Percentiles rank a stretch among this genome's conserved stretches.
These are phyloP conservation scores for Staphylotrichum longicolle DNA, from an alignment of 495 filamentous ascomycete genomes.

Conservation along the genomic window DNA sequence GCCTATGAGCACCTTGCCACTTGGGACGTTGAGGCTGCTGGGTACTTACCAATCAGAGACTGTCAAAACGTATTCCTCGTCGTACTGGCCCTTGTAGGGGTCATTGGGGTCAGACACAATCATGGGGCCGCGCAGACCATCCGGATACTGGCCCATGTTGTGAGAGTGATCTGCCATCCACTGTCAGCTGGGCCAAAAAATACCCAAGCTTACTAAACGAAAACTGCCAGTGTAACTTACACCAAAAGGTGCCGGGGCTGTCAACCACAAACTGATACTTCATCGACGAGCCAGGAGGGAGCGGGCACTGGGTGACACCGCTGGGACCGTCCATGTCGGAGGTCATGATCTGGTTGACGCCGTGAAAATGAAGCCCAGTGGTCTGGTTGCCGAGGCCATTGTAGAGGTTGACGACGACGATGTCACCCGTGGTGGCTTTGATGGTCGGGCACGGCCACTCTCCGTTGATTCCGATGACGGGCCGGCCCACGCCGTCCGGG, in stretches of 20 bases:
- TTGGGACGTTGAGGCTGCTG: constrained; percentile 23
- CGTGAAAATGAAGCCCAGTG: constrained; percentile 77
- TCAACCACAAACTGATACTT: constrained; percentile 70
- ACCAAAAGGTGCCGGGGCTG: constrained; percentile 74
- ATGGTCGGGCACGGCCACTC: constrained; percentile 71
- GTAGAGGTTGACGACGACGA: constrained; percentile 63
- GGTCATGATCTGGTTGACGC: constrained; percentile 68
- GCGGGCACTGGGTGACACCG: constrained; percentile 68
- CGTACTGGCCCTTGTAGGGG: constrained; percentile 62
- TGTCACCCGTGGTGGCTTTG: constrained; percentile 68
- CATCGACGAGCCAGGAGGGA: constrained; percentile 60
- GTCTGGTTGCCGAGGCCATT: constrained; percentile 71
- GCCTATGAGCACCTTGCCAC: neutral
- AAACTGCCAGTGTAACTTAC: constrained; percentile 52
- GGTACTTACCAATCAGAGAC: constrained; percentile 61
- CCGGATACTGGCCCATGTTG: constrained; percentile 67
- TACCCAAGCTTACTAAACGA: neutral
- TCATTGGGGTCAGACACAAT: constrained; percentile 67
- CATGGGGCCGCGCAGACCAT: constrained; percentile 70
- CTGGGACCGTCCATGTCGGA: constrained; percentile 73
- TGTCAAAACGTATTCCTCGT: constrained; percentile 58
- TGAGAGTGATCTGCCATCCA: constrained; percentile 62
- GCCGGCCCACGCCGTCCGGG: constrained; percentile 65
- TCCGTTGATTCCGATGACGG: constrained; percentile 76
- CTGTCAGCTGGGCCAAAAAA: constrained; percentile 20